A percentile compares a stretch with the other conserved stretches of the same genome.
These are phyloP conservation scores for Solanum chaucha DNA, from an alignment of 257 asterid species.

Conservation along the genomic window DNA sequence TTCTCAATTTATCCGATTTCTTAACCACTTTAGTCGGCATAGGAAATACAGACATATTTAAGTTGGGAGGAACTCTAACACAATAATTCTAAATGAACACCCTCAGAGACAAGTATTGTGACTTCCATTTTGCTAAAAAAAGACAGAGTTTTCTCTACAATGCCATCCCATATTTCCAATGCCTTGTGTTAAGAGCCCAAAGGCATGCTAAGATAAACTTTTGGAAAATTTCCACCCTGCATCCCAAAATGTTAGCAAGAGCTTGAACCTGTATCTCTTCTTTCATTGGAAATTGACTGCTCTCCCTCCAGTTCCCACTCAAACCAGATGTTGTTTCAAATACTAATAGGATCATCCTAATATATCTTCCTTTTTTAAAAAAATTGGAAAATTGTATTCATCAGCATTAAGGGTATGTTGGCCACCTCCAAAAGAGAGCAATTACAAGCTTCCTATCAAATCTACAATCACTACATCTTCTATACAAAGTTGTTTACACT, in stretches of 20 bases:
- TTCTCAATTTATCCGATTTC: background rate
- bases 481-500: background rate
- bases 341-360: background rate
- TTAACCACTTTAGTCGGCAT: background rate
- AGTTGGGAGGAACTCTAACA: background rate
- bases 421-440: background rate
- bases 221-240: background rate
- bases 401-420: background rate
- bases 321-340: background rate
- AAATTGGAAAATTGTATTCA: background rate
- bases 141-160: background rate
- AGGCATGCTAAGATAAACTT: background rate
- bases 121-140: background rate
- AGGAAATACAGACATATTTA: background rate
- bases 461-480: background rate
- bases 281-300: background rate
- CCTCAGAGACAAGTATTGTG: background rate
- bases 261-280: background rate
- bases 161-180: background rate
- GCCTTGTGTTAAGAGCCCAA: background rate
- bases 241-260: background rate
- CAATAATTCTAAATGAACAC: background rate
- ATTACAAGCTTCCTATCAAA: background rate
- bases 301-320: background rate
- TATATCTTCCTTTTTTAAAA: background rate